Conservation (phyloP, 2,329 filamentous ascomycete genomes). For the Coleophoma crateriformis region DNA sequence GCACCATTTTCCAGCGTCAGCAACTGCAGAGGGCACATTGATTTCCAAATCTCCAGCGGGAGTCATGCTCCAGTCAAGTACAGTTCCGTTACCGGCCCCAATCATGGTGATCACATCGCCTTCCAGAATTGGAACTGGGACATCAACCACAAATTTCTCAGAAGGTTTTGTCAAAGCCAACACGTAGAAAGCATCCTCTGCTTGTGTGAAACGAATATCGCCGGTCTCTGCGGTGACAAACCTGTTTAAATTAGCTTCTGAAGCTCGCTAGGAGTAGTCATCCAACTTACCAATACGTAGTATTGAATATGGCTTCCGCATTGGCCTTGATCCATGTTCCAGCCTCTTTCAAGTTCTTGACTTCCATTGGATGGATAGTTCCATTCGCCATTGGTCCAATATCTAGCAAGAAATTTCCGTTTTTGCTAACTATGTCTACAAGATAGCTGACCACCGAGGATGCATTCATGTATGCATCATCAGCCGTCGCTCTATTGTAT, state of each 20-base stretch:
- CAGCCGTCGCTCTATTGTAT: conserved; percentile 49
- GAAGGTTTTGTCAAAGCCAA: conserved; percentile 36
- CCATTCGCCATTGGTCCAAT: conserved; percentile 51
- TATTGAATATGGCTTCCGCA: conserved; percentile 50
- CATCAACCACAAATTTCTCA: conserved; percentile 32
- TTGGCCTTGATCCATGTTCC: conserved; percentile 49
- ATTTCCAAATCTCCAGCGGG: conserved; percentile 18
- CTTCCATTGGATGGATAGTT: conserved; percentile 42
- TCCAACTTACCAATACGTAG: conserved; percentile 38
- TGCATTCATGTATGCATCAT: conserved; percentile 45
- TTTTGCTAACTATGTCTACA: conserved; percentile 48
- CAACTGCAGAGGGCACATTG: conserved; percentile 8
- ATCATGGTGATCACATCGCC: conserved; percentile 42
- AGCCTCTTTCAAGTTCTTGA: conserved; percentile 40
- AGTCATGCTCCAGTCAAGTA: conserved; percentile 17
- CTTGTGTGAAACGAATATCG: conserved; percentile 45
- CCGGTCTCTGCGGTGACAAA: conserved; percentile 38
- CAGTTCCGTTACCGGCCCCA: conserved; percentile 27
- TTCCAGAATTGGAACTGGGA: conserved; percentile 38
- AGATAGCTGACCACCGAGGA: conserved; percentile 39
- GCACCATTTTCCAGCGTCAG: conserved; percentile 9
- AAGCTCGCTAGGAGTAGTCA: background rate
- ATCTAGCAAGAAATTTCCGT: conserved; percentile 51
- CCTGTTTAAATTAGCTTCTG: conserved; percentile 13
- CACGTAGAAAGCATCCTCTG: conserved; percentile 46